Evolutionary conservation across 1,139 yeast species (phyloP).

Genomic region (Lodderomyces theae): DNA sequence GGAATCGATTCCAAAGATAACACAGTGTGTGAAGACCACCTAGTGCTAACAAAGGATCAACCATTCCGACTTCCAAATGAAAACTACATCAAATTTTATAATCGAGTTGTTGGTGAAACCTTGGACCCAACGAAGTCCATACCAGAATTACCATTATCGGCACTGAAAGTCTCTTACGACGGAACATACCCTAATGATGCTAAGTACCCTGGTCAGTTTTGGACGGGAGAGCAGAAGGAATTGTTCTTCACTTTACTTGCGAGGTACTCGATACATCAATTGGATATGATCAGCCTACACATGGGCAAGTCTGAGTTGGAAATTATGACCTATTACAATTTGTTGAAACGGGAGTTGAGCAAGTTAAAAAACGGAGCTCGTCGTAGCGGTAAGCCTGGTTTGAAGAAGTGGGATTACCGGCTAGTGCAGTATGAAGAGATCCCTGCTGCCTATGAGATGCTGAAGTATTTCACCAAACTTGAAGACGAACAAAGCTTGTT

Average conservation of each 20-base stretch:
- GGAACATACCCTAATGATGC: conserved; percentile 11
- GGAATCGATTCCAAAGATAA: too few species aligned
- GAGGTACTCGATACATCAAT: conserved; percentile 48
- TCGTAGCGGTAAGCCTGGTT: conserved; percentile 2
- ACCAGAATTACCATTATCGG: conserved; percentile 8
- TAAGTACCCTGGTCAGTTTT: conserved; percentile 17
- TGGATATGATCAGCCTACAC: conserved; percentile 36
- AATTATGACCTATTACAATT: conserved; percentile 44
- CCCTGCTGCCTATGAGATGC: conserved; percentile 56
- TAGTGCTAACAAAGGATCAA: neutral
- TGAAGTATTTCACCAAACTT: conserved; percentile 41
- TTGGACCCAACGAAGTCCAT: conserved; percentile 8
- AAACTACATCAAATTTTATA: conserved; percentile 23
- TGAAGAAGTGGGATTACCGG: conserved; percentile 11
- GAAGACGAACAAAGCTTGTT: conserved; percentile 46
- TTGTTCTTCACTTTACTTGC: conserved; percentile 31
- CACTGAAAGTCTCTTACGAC: conserved; percentile 11
- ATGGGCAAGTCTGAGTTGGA: conserved; percentile 45
- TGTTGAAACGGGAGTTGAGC: conserved; percentile 28
- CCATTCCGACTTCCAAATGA: conserved; percentile 14
- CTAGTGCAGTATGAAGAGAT: conserved; percentile 39
- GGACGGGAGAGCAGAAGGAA: conserved; percentile 25
- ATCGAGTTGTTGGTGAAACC: conserved; percentile 18
- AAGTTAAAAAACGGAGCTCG: conserved; percentile 16
- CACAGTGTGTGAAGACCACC: neutral